These are phyloP conservation scores for Sporothrix pseudoabietina DNA, from an alignment of 2,329 filamentous ascomycete genomes.

Conservation along the genomic window DNA sequence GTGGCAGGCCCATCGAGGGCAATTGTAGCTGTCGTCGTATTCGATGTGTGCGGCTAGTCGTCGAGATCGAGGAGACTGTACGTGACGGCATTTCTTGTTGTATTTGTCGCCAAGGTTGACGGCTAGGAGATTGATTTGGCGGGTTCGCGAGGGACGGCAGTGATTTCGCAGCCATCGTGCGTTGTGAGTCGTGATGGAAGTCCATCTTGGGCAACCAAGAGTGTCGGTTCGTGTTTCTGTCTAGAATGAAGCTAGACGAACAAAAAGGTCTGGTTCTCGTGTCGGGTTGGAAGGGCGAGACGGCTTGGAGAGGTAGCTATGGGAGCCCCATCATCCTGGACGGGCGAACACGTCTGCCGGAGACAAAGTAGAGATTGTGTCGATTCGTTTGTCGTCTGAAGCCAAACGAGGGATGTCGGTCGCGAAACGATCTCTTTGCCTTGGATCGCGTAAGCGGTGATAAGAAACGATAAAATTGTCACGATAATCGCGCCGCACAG, in stretches of 20 bases:
- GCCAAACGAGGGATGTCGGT: background rate
- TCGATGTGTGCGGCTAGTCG: conserved; percentile 1
- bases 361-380: background rate
- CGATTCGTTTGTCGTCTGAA: background rate
- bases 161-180: background rate
- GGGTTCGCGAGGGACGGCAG: background rate
- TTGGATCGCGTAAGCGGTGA: background rate
- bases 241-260: background rate
- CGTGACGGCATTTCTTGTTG: background rate
- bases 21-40: conserved; percentile 13
- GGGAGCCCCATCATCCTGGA: conserved; percentile 28
- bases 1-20: background rate
- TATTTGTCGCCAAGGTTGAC: background rate
- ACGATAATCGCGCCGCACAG: conserved; percentile 15
- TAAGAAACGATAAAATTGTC: background rate
- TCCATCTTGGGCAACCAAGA: conserved; percentile 7
- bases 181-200: background rate
- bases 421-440: background rate
- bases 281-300: conserved; percentile 9
- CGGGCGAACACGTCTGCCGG: conserved; percentile 22
- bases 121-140: background rate
- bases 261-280: background rate
- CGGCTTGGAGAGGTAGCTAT: conserved; percentile 19
- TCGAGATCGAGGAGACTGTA: background rate
- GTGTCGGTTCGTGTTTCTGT: background rate